These are phyloP conservation scores for Vigna angularis DNA, from an alignment of 306 rosid species.

Conservation along the genomic window DNA sequence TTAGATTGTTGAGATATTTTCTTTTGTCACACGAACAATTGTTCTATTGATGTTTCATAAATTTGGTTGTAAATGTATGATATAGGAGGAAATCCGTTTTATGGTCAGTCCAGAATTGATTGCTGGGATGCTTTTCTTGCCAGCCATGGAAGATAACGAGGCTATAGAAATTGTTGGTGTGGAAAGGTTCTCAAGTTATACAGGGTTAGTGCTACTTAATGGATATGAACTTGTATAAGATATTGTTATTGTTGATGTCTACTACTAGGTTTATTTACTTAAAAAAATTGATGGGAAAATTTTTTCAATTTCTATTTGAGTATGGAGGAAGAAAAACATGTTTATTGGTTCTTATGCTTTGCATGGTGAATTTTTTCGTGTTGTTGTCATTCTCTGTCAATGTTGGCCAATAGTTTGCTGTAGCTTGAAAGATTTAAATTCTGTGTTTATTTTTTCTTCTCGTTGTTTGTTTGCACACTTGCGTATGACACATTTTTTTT, in stretches of 20 bases:
- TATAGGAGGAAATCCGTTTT: constrained; percentile 95
- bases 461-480: constrained; percentile 2
- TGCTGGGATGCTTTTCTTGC: constrained; percentile 90
- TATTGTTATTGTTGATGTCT: constrained; percentile 2
- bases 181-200: constrained; percentile 89
- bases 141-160: constrained; percentile 89
- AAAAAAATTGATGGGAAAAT: constrained; percentile 5
- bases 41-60: background rate
- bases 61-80: constrained; percentile 39
- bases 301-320: background rate
- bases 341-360: constrained; percentile 31
- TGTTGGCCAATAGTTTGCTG: background rate
- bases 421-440: background rate
- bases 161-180: constrained; percentile 87
- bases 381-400: background rate
- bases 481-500: background rate
- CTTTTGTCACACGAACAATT: constrained; percentile 22
- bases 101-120: constrained; percentile 91
- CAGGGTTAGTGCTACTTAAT: constrained; percentile 67
- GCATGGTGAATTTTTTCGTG: constrained; percentile 6
- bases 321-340: background rate
- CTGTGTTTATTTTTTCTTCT: constrained; percentile 4
- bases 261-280: constrained; percentile 8
- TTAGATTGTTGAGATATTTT: constrained; percentile 39
- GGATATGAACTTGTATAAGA: constrained; percentile 36